Conservation (phyloP, 345 rosid species). For the Gossypium stocksii region DNA sequence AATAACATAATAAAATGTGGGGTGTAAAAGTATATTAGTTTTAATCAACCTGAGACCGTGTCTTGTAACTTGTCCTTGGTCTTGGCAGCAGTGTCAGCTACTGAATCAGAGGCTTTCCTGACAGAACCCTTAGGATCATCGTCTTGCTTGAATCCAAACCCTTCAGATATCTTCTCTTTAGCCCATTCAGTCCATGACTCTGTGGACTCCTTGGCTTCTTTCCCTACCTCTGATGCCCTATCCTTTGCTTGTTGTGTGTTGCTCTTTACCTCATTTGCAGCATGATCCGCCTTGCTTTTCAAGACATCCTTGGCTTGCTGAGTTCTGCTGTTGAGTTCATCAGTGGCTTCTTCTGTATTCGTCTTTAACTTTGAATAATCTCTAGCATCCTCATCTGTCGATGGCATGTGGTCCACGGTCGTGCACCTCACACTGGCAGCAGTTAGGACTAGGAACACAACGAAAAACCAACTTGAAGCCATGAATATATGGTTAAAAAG, state of each 20-base stretch:
- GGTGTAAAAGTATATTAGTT: neutral
- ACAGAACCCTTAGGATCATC: conserved; percentile 27
- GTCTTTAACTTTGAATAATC: conserved; percentile 12
- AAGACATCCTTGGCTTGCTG: neutral
- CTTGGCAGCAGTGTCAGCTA: conserved; percentile 21
- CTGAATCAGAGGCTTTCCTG: conserved; percentile 24
- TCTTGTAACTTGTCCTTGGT: conserved; percentile 30
- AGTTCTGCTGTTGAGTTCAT: neutral
- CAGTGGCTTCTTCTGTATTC: neutral
- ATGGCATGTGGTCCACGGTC: conserved; percentile 23
- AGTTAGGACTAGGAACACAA: conserved; percentile 5
- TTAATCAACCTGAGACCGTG: conserved; percentile 31
- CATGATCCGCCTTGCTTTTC: neutral
- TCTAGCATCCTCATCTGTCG: conserved; percentile 14
- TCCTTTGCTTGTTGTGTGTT: conserved; percentile 13
- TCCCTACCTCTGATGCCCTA: conserved; percentile 7
- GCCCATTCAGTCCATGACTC: conserved; percentile 60
- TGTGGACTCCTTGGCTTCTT: conserved; percentile 25
- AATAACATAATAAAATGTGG: neutral
- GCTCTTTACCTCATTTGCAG: neutral
- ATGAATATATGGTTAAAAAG: neutral
- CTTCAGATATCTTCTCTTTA: conserved; percentile 43
- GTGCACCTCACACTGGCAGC: conserved; percentile 13
- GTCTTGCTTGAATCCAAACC: conserved; percentile 36
- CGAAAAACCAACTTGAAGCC: conserved; percentile 17